These are phyloP conservation scores for Neolentinus lepideus DNA, from an alignment of 1,284 basidiomycete genomes.

Conservation along the genomic window DNA sequence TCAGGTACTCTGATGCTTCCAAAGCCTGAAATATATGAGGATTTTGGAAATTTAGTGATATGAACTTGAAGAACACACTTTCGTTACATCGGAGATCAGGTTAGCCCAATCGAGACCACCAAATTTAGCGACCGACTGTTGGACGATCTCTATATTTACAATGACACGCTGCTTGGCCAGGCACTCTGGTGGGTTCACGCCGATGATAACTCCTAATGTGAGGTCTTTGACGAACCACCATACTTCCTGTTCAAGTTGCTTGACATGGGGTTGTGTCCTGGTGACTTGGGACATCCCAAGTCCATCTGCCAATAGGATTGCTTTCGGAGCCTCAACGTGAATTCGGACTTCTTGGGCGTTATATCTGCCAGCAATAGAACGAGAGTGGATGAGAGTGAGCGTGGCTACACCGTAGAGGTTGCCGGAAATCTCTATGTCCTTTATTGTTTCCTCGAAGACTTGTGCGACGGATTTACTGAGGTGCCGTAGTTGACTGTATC, in stretches of 20 bases:
- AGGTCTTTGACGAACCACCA: slow-evolving; percentile 30
- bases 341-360: slow-evolving; percentile 23
- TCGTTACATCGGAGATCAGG: slow-evolving; percentile 22
- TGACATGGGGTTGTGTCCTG: neutral
- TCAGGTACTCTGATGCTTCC: slow-evolving; percentile 33
- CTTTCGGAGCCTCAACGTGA: slow-evolving; percentile 30
- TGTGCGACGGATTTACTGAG: slow-evolving; percentile 33
- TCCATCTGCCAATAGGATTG: slow-evolving; percentile 31
- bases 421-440: too few relatives aligned
- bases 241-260: slow-evolving; percentile 10
- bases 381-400: too few relatives aligned
- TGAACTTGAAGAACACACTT: slow-evolving; percentile 17
- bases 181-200: slow-evolving; percentile 47
- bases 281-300: slow-evolving; percentile 23
- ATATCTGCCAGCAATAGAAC: too few relatives aligned
- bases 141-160: slow-evolving; percentile 31
- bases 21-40: slow-evolving; percentile 23
- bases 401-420: too few relatives aligned
- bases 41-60: neutral
- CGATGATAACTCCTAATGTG: slow-evolving; percentile 36
- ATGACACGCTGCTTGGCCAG: slow-evolving; percentile 40
- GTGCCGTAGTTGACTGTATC: slow-evolving; percentile 44
- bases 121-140: slow-evolving; percentile 13
- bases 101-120: slow-evolving; percentile 24
- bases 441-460: slow-evolving; percentile 15